Evolutionary conservation across 2,329 filamentous ascomycete genomes (phyloP).

Genomic region (Thielaviopsis euricoi): DNA sequence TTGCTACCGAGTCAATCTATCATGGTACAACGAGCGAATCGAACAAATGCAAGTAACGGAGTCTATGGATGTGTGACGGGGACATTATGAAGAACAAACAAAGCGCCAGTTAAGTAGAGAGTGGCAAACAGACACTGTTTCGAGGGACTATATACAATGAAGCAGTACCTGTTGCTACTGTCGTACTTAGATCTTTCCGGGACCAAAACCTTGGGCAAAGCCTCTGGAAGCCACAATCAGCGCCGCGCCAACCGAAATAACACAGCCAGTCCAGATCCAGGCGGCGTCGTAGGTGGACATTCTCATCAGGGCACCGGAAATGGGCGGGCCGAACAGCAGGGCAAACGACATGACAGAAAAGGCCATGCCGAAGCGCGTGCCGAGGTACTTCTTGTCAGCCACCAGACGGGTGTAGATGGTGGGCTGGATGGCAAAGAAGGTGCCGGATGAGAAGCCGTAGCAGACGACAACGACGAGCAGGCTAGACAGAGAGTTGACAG

Average conservation of each 20-base stretch:
- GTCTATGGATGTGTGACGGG: background rate
- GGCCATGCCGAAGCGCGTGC: constrained; percentile 29
- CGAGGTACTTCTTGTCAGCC: constrained; percentile 22
- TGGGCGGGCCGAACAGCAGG: constrained; percentile 22
- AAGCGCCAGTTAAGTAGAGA: too few relatives aligned
- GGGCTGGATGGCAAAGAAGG: constrained; percentile 27
- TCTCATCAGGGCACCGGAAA: constrained; percentile 22
- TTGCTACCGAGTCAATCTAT: too few relatives aligned
- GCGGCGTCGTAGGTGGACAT: constrained; percentile 12
- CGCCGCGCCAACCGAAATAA: background rate
- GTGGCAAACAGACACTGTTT: too few relatives aligned
- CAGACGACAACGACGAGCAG: constrained; percentile 26
- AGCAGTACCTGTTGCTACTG: background rate
- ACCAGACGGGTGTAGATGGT: constrained; percentile 26
- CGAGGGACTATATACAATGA: too few relatives aligned
- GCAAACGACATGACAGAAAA: constrained; percentile 21
- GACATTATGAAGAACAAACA: background rate
- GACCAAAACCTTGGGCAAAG: background rate
- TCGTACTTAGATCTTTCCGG: background rate
- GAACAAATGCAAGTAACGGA: background rate
- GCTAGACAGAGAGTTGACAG: constrained; percentile 20
- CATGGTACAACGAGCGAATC: background rate
- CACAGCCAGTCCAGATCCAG: constrained; percentile 5
- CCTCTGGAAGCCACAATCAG: constrained; percentile 2
- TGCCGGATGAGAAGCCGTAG: constrained; percentile 31